phyloP scores from a whole-genome alignment of 306 rosid genomes.

The Bauhinia variegata region DNA sequence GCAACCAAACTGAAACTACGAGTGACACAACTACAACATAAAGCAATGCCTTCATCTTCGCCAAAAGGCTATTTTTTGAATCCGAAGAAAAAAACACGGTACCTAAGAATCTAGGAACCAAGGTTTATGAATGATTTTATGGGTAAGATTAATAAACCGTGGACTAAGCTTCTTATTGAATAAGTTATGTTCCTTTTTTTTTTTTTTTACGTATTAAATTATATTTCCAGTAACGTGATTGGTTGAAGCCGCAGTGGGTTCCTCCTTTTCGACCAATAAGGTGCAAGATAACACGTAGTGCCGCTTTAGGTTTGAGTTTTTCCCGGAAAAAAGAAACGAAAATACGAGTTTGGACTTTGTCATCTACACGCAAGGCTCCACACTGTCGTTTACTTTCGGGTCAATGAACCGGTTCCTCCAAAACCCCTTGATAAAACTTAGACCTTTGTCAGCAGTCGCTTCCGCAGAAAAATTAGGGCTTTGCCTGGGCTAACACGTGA shows the following conservation, averaged over 20 bases:
- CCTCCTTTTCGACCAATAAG: conserved; percentile 54
- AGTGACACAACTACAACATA: conserved; percentile 44
- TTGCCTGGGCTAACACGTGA: neutral
- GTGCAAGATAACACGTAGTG: conserved; percentile 51
- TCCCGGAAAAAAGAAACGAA: neutral
- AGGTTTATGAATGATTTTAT: neutral
- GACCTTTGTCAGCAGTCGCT: neutral
- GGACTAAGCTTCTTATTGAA: neutral
- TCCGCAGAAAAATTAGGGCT: conserved; percentile 9
- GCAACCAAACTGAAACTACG: conserved; percentile 53
- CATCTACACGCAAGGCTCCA: neutral
- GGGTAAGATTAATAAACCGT: too few relatives aligned
- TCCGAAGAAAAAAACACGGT: neutral
- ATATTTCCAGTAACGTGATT: conserved; percentile 42
- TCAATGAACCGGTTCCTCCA: neutral
- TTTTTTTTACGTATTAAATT: neutral
- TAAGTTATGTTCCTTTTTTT: too few relatives aligned
- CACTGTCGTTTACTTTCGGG: neutral
- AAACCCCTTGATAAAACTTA: conserved; percentile 45
- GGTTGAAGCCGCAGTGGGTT: conserved; percentile 40
- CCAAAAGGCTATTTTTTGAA: conserved; percentile 20
- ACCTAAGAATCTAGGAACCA: conserved; percentile 14
- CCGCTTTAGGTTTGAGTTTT: neutral
- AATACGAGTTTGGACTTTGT: neutral
- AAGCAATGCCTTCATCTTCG: conserved; percentile 51